A percentile compares a stretch with the other conserved stretches of the same genome.
phyloP scores from a whole-genome alignment of 148 eudicot genomes.

The Rhododendron mucronatum region DNA sequence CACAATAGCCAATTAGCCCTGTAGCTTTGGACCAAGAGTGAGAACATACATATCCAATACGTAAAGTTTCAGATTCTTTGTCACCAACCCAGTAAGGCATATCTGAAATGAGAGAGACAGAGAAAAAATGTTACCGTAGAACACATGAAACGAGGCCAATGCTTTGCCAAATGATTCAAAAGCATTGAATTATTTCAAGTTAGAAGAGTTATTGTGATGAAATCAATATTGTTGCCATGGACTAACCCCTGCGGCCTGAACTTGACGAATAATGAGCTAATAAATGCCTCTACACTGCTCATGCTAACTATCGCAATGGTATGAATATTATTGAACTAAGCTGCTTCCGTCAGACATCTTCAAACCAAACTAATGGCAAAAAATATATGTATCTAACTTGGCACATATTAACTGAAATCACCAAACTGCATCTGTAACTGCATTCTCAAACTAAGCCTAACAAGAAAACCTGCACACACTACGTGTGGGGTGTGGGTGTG shows the following conservation, averaged over 20 bases:
- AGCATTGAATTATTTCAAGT: neutral
- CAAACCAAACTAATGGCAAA: neutral
- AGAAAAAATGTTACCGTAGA: neutral
- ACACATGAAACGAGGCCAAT: neutral
- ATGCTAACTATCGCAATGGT: neutral
- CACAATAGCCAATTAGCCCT: neutral
- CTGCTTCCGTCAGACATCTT: neutral
- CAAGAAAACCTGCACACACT: neutral
- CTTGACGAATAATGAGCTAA: neutral
- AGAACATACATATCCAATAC: conserved; percentile 70
- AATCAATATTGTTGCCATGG: neutral
- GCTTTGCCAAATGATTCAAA: neutral
- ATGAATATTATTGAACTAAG: neutral
- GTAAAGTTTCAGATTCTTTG: conserved; percentile 65
- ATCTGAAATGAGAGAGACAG: conserved; percentile 37
- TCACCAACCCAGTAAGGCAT: conserved; percentile 54
- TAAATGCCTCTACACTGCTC: neutral
- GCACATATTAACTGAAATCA: neutral
- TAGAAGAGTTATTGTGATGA: neutral
- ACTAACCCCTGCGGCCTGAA: neutral
- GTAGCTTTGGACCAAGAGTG: neutral
- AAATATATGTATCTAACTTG: neutral
- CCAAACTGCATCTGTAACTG: neutral
- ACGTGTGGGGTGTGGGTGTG: neutral
- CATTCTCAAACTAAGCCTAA: neutral